phyloP scores from a whole-genome alignment of 306 rosid genomes.

The Vachellia pachyceras region DNA sequence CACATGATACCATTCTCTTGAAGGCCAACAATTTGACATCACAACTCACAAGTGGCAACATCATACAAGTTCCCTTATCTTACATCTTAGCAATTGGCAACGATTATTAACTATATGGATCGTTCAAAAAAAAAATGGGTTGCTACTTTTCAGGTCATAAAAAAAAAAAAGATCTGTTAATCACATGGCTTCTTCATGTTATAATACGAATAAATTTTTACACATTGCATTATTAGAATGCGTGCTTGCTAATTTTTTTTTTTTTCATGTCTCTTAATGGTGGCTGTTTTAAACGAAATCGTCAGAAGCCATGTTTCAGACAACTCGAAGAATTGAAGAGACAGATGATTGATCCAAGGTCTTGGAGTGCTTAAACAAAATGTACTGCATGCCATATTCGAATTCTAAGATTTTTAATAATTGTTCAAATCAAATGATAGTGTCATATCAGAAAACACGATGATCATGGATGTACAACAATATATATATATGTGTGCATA shows the following conservation, averaged over 20 bases:
- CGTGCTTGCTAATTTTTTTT: too few relatives aligned
- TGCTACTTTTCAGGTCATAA: too few relatives aligned
- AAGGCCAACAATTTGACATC: too few relatives aligned
- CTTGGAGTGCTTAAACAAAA: neutral
- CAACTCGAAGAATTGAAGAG: neutral
- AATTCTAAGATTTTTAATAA: slow-evolving; percentile 32
- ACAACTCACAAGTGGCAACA: too few relatives aligned
- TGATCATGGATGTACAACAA: neutral
- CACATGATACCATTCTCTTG: too few relatives aligned
- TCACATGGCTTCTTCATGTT: neutral
- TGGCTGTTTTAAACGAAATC: neutral
- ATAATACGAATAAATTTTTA: too few relatives aligned
- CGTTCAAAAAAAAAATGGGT: neutral
- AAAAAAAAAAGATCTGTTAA: neutral
- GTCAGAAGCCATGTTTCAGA: neutral
- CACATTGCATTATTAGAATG: too few relatives aligned
- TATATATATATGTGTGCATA: slow-evolving; percentile 4
- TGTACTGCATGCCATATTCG: slow-evolving; percentile 10
- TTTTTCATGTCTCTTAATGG: neutral
- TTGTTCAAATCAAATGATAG: slow-evolving; percentile 6
- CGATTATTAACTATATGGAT: too few relatives aligned
- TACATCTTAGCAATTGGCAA: too few relatives aligned
- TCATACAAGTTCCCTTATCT: too few relatives aligned
- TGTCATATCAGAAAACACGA: slow-evolving; percentile 27
- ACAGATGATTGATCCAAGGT: neutral